Base-by-base conservation (phyloP, 352 stramenopile genomes). In the Phytophthora ramorum region DNA sequence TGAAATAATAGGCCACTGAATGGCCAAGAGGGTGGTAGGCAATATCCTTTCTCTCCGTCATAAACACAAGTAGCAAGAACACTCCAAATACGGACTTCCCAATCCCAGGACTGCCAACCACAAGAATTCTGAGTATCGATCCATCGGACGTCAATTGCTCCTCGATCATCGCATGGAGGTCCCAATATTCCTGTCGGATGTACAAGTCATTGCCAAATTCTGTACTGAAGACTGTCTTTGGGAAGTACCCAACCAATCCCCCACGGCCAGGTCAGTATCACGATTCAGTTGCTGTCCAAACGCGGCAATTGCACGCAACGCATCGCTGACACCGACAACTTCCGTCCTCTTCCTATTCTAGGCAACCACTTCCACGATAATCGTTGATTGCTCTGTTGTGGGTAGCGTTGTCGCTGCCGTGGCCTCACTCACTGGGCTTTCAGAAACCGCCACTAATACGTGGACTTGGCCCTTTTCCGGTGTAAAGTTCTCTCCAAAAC, bases 121-220 rank as follows among this genome's bases (percentile, higher is more conserved):
- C 63, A 30, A 61, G 63, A 57, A 66, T 24, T 65, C 55, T 51
- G 7, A 32, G 0, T 16, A 35, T 5, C 0, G 16, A 24, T 20
- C 7, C 1, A 43, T 54, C 14, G 37, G 40, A 37, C 32, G 10
- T n/a, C 19, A 71, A 40, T 45, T 35, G 5, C 19, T 53, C 0
- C 35, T 40, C 14, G 34, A 40, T 32, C 26, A 63, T 59, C 3
- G 48, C 4, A 14, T 62, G n/a, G 9, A 67, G 50, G 14, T 63
- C 56, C 63, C 43, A 67, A 56, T 72, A 67, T 22, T 72, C 63
- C 38, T 67, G 50, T 49, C 57, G 57, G 28, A 72, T 49, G 38
- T 63, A 72, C 57, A 72, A 58, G 4, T 50, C 56, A 3, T 70
- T 43, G 10, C 20, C 0, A 7, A 65, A 22, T 17, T 0, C 37